A percentile compares a stretch with the other conserved stretches of the same genome.
phyloP scores from a whole-genome alignment of 495 filamentous ascomycete genomes.

The Neurospora sp. region DNA sequence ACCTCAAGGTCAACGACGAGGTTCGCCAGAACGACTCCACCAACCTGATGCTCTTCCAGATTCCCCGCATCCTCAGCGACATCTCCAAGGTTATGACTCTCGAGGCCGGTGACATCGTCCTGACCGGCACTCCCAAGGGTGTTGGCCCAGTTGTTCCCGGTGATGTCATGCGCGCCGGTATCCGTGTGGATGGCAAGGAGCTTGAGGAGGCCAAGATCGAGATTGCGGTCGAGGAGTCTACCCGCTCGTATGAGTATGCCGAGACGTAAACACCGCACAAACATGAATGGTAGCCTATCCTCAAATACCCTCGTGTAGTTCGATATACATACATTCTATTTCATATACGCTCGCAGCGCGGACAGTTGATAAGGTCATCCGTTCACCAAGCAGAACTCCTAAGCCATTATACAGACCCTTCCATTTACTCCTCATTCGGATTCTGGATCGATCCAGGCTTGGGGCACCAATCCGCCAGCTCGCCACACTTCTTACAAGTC shows the following conservation, averaged over 20 bases:
- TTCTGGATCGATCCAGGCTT: conserved; percentile 39
- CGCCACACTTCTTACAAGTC: conserved; percentile 70
- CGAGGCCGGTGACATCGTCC: conserved; percentile 80
- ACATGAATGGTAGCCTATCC: not conserved
- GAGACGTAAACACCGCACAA: conserved; percentile 42
- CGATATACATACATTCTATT: not conserved
- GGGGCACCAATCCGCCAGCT: conserved; percentile 49
- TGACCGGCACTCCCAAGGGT: conserved; percentile 95
- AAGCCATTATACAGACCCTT: not conserved
- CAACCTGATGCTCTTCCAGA: conserved; percentile 80
- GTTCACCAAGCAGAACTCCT: not conserved
- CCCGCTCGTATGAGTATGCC: conserved; percentile 42
- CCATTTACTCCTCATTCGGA: conserved; percentile 36
- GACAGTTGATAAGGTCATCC: not conserved
- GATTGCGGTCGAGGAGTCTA: conserved; percentile 65
- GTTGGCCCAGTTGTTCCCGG: conserved; percentile 78
- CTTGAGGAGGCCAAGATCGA: conserved; percentile 79
- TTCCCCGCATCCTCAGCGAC: conserved; percentile 79
- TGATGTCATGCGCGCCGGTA: conserved; percentile 80
- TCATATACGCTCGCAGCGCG: not conserved
- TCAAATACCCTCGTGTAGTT: not conserved
- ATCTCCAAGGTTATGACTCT: conserved; percentile 92
- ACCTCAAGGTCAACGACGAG: conserved; percentile 67
- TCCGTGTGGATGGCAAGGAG: conserved; percentile 73
- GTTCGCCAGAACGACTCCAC: conserved; percentile 75